Base-by-base conservation (phyloP, 352 stramenopile species). In the Phytophthora cactorum region DNA sequence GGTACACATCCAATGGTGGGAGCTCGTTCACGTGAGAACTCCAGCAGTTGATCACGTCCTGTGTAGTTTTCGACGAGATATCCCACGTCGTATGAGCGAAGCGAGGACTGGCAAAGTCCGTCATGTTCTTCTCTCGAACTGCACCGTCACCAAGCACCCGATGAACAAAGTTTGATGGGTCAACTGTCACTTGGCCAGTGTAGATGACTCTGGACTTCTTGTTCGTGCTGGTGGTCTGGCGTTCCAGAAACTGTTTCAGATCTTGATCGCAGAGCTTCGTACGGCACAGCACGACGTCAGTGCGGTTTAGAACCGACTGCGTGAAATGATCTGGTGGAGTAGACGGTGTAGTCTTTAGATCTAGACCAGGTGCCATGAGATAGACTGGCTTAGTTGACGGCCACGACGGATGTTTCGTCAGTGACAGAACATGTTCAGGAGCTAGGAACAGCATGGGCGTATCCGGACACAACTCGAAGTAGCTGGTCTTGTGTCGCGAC, bases 11-110 rank as follows among this genome's bases (percentile, higher is more conserved):
- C 29, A 90, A 25, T 0, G 9, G 59, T 3, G 82, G 81, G 0
- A 90, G 49, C 3, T 88, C 74, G n/a, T 86, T 63, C 4, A 76
- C 41, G 10, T 86, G 59, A 1, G 66, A 63, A 8, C 12, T 43
- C 47, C 82, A 88, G 44, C 79, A 84, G 49, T 88, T 84, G 1
- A 81, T 71, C 25, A 76, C 72, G 28, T 81, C 80, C 39, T 66
- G 55, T 3, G 79, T 88, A 27, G 63, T 69, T 45, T 77, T 81
- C 1, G 59, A 70, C 61, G 36, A 50, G 27, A 70, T 55, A 41
- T 74, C 32, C 55, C 81, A 82, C 9, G 68, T 75, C 4, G 80
- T 78, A 52, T 92, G 81, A 14, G 79, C 53, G 25, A 90, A 85
- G 14, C 46, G 60, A 2, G 66, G 12, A 5, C 63, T 46, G 0